Conservation (phyloP, 805 yeast species). For the Nakazawaea peltata region DNA sequence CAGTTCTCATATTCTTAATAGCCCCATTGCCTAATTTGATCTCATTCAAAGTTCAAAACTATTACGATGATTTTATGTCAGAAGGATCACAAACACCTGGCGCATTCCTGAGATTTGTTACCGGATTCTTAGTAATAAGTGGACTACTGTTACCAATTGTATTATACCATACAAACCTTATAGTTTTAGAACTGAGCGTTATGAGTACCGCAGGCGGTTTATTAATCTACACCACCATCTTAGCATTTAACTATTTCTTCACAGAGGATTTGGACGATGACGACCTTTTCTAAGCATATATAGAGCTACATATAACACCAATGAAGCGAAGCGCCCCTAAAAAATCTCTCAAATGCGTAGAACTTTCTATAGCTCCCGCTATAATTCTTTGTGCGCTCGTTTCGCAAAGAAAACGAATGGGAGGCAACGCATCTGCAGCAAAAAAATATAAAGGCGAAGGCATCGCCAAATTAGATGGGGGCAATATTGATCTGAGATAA, state of each 20-base stretch:
- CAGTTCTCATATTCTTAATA: conserved; percentile 22
- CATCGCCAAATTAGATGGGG: no score
- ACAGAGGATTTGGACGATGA: conserved; percentile 39
- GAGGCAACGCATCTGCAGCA: no score
- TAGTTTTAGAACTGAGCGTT: conserved; percentile 17
- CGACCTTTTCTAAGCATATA: background rate
- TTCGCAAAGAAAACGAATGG: no score
- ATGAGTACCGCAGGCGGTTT: conserved; percentile 83
- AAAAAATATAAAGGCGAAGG: no score
- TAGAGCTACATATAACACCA: no score
- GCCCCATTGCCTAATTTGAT: conserved; percentile 28
- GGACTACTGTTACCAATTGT: conserved; percentile 24
- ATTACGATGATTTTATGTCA: conserved; percentile 22
- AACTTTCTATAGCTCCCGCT: no score
- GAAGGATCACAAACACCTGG: conserved; percentile 16
- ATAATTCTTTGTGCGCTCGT: no score
- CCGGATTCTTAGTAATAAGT: conserved; percentile 25
- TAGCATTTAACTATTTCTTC: conserved; percentile 75
- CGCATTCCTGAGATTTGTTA: conserved; percentile 20
- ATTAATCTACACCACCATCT: conserved; percentile 75
- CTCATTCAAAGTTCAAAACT: conserved; percentile 15
- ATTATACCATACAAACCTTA: conserved; percentile 21
- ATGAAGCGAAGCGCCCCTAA: no score
- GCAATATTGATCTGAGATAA: no score
- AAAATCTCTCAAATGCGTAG: no score